These are phyloP conservation scores for Ophiostoma himal-ulmi DNA, from an alignment of 2,329 filamentous ascomycete species.

Conservation along the genomic window DNA sequence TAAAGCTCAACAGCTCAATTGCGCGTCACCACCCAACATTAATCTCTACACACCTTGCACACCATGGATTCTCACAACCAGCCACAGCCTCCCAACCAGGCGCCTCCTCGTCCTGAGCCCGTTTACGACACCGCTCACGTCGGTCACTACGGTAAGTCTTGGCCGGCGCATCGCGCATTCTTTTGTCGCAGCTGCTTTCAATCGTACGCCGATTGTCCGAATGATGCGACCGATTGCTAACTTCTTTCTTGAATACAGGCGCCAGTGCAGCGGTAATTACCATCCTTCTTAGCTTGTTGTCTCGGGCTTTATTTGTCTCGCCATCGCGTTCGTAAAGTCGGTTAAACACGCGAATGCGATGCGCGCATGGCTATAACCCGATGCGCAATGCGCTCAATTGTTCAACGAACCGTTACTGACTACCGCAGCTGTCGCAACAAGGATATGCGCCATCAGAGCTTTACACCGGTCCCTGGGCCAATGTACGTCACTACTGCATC, in stretches of 20 bases:
- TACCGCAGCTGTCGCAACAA: conserved; percentile 68
- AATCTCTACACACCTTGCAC: conserved; percentile 15
- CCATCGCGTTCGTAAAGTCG: background rate
- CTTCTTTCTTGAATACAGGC: conserved; percentile 39
- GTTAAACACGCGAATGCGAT: background rate
- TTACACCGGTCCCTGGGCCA: conserved; percentile 91
- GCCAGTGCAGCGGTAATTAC: conserved; percentile 56
- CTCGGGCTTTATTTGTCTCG: background rate
- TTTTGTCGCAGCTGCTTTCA: background rate
- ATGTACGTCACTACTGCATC: conserved; percentile 53
- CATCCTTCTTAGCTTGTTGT: background rate
- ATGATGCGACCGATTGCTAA: background rate
- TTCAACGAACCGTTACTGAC: conserved; percentile 15
- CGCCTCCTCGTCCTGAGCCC: conserved; percentile 53
- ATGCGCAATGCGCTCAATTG: conserved; percentile 20
- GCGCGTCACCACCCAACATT: background rate
- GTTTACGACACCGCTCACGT: conserved; percentile 69
- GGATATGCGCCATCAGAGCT: conserved; percentile 89
- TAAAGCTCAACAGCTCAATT: background rate
- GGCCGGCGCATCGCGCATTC: background rate
- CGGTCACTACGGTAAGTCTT: conserved; percentile 66
- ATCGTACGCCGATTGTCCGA: background rate
- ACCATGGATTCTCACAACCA: conserved; percentile 53
- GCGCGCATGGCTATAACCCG: too few relatives aligned
- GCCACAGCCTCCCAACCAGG: conserved; percentile 49